Base-by-base conservation (phyloP, 2,329 filamentous ascomycete species). In the Thelonectria discophora region DNA sequence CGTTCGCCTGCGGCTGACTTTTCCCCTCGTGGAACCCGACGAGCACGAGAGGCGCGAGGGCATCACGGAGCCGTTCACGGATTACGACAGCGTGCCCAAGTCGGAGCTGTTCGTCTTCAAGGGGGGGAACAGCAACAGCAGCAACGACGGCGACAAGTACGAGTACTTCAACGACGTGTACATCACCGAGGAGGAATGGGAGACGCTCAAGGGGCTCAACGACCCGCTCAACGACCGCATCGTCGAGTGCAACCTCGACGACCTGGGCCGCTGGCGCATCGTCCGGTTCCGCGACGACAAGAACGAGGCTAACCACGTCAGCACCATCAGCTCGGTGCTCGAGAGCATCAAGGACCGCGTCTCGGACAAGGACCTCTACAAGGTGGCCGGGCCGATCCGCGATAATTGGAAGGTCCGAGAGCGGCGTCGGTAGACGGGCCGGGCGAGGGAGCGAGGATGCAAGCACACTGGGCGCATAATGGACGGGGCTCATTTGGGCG, bases 251-350 rank as follows among this genome's bases (percentile, higher is more conserved):
- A 93, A 88, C 73, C 88, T 93, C 77, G 93, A 97, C 72, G 82
- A 87, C 2, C 77, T 88, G 59, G 86, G 86, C 17, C 82, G 89
- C 20, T 99, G 95, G 95, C 88, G 93, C 60, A 92, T 92, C 75
- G 90, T 95, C 69, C 88, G 94, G 30, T 94, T 97, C 77, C 86
- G 95, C 54, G 94, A 98, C 72, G 95, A 99, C 77, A 99, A 99
- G 79, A 82, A 83, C 27, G 90, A 97, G 68, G 93, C 92, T 0
- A 99, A 99, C 72, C 94, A 98, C 77, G 90, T 91, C 62, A 88
- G 82, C 17, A 94, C 92, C 0, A 92, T 97, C 1, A 82, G 88
- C 24, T 96, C 91, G 74, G 95, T 99, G 4, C 84, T 97, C 61
- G 90, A 94, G 66, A 97, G 92, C 76, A 98, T 99, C 69, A 85